phyloP scores from a whole-genome alignment of 805 yeast species.

The Saturnispora zaruensis region DNA sequence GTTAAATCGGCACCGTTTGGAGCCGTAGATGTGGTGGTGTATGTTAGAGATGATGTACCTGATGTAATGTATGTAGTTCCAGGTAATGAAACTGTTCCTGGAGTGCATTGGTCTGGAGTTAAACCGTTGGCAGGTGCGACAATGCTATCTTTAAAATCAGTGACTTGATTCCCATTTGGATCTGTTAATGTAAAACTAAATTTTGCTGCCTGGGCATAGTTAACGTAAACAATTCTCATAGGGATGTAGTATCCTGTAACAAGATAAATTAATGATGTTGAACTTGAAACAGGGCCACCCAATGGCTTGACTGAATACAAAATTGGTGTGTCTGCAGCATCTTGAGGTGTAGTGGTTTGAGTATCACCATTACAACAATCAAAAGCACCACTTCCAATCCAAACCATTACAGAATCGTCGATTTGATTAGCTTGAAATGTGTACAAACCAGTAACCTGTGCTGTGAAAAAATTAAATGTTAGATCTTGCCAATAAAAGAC shows the following conservation, averaged over 20 bases:
- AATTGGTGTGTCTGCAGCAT: slow-evolving; percentile 4
- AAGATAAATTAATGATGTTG: slow-evolving; percentile 6
- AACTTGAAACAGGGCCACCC: neutral
- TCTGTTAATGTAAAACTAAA: slow-evolving; percentile 9
- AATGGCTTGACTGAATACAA: slow-evolving; percentile 3
- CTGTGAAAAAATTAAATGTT: too few species aligned
- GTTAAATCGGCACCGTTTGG: neutral
- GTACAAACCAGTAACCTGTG: slow-evolving; percentile 26
- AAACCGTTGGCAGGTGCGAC: neutral
- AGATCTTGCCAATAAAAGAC: too few species aligned
- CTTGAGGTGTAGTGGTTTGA: neutral
- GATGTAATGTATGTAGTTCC: neutral
- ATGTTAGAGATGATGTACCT: neutral
- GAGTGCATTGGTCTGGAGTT: neutral
- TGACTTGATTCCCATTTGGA: slow-evolving; percentile 9
- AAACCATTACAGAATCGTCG: slow-evolving; percentile 29
- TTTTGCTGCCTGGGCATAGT: slow-evolving; percentile 7
- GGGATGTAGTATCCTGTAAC: slow-evolving; percentile 14
- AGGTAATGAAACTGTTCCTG: neutral
- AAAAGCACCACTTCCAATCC: slow-evolving; percentile 26
- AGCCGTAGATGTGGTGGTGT: neutral
- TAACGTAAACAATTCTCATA: slow-evolving; percentile 16
- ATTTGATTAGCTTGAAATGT: slow-evolving; percentile 16
- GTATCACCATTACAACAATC: slow-evolving; percentile 26
- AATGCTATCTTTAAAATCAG: neutral